Evolutionary conservation across 352 stramenopile species (phyloP).

Genomic region (Phytophthora tentaculata): DNA sequence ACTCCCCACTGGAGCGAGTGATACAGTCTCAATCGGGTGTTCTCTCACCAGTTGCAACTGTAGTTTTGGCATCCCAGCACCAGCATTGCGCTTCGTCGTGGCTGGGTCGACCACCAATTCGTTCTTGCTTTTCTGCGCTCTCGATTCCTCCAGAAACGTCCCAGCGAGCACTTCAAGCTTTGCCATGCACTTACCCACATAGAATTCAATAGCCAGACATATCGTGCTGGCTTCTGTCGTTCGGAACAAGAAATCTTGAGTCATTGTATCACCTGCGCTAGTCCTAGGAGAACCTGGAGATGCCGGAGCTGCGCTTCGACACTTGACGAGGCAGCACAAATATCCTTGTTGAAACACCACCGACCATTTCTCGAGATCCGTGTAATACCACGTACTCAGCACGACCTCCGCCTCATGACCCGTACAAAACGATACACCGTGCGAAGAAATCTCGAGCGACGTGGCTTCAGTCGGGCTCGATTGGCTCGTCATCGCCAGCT

Average conservation of each 20-base stretch:
- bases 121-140: conserved; percentile 10
- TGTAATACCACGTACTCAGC: conserved; percentile 81
- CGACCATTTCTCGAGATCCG: conserved; percentile 80
- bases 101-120: neutral
- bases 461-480: conserved; percentile 49
- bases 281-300: conserved; percentile 13
- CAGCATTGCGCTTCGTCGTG: conserved; percentile 4
- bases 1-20: conserved; percentile 26
- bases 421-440: conserved; percentile 61
- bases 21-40: conserved; percentile 27
- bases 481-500: conserved; percentile 43
- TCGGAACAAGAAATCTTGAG: conserved; percentile 65
- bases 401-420: conserved; percentile 52
- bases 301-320: conserved; percentile 27
- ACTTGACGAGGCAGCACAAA: conserved; percentile 69
- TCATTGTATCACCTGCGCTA: conserved; percentile 16
- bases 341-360: conserved; percentile 61
- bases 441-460: conserved; percentile 59
- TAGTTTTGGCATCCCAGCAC: conserved; percentile 7
- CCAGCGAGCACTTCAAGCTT: conserved; percentile 67
- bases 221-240: conserved; percentile 56
- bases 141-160: conserved; percentile 32
- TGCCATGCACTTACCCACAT: conserved; percentile 79
- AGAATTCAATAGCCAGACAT: conserved; percentile 80
- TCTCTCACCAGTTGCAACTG: conserved; percentile 13